A percentile compares a stretch with the other conserved stretches of the same genome.
Conservation (phyloP, 176 grass and related monocot genomes). For the Alopecurus myosuroides region DNA sequence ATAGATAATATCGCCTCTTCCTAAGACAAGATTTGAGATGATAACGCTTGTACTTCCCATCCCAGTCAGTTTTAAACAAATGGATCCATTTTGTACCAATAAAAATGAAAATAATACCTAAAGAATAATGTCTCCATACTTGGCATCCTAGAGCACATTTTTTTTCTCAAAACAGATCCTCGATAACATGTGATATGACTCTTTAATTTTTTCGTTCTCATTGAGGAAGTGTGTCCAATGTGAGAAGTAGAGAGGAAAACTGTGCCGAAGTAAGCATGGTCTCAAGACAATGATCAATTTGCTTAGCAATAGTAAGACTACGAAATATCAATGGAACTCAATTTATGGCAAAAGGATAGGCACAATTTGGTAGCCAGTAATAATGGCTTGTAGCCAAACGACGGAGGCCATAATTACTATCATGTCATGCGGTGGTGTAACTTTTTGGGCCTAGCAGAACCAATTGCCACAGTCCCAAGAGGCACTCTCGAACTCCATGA, state of each 20-base stretch:
- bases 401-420: background rate
- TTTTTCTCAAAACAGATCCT: background rate
- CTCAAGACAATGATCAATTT: background rate
- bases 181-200: background rate
- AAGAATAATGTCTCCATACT: background rate
- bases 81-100: background rate
- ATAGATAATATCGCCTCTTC: background rate
- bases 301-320: background rate
- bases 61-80: background rate
- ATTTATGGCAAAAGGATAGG: background rate
- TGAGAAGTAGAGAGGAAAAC: background rate
- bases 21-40: background rate
- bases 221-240: background rate
- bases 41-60: background rate
- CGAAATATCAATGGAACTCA: background rate
- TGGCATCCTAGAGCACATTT: constrained; percentile 6
- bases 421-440: background rate
- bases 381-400: background rate
- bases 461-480: background rate
- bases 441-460: background rate
- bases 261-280: background rate
- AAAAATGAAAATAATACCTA: background rate
- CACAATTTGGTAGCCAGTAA: background rate
- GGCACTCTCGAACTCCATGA: background rate
- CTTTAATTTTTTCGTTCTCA: background rate